These are phyloP conservation scores for Diaporthe ilicicola DNA, from an alignment of 2,329 filamentous ascomycete genomes.

Conservation along the genomic window DNA sequence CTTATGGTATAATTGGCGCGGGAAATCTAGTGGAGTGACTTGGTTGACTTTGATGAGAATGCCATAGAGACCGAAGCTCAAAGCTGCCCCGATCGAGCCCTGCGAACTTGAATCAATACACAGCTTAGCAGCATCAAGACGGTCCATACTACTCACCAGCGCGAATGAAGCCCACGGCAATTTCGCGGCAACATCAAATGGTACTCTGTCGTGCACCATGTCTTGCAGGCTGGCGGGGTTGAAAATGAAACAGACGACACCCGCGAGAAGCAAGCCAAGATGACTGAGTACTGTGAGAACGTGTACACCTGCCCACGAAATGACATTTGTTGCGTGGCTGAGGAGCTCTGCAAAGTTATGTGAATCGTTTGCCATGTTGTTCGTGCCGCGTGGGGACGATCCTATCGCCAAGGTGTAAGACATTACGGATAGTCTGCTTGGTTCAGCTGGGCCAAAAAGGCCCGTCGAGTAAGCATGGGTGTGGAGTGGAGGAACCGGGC, in stretches of 20 bases:
- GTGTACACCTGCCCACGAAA: not conserved
- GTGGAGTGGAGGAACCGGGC: not conserved
- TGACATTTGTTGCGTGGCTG: too few relatives aligned
- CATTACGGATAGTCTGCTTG: too few relatives aligned
- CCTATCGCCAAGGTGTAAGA: not conserved
- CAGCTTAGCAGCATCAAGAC: too few relatives aligned
- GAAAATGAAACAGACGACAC: not conserved
- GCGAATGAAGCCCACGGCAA: not conserved
- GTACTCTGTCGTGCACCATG: not conserved
- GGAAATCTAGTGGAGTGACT: not conserved
- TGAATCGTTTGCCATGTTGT: not conserved
- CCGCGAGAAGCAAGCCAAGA: not conserved
- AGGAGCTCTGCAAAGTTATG: too few relatives aligned
- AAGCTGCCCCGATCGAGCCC: not conserved
- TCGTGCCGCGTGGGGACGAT: not conserved
- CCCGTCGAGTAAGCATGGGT: not conserved
- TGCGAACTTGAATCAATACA: not conserved
- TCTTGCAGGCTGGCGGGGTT: not conserved
- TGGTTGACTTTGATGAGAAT: not conserved
- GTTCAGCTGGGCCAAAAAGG: not conserved
- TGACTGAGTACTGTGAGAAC: not conserved
- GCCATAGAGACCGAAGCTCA: not conserved
- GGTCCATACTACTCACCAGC: not conserved
- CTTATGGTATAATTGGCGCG: not conserved
- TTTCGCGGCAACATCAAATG: not conserved